phyloP scores from a whole-genome alignment of 495 filamentous ascomycete genomes.

The Choiromyces venosus region DNA sequence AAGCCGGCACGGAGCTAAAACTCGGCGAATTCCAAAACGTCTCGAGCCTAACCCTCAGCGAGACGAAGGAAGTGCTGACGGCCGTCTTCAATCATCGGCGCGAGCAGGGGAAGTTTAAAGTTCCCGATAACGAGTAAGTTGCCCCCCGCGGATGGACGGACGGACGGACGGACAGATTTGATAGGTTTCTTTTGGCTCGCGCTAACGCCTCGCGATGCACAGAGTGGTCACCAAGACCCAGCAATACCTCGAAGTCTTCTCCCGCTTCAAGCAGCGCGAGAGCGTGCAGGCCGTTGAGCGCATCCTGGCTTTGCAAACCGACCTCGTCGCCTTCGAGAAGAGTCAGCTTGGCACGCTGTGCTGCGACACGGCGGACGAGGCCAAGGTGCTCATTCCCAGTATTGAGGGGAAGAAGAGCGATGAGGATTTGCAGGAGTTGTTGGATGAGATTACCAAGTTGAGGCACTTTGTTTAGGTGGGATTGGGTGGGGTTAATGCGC shows the following conservation, averaged over 20 bases:
- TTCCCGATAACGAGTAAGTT: constrained; percentile 61
- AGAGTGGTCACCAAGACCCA: constrained; percentile 72
- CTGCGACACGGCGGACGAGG: constrained; percentile 87
- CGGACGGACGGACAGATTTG: no score
- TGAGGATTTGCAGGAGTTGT: constrained; percentile 73
- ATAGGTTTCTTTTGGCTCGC: no score
- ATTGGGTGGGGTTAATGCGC: neutral
- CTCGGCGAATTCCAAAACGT: constrained; percentile 90
- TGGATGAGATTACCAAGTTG: constrained; percentile 60
- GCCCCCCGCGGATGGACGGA: neutral
- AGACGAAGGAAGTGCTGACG: constrained; percentile 85
- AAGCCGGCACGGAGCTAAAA: constrained; percentile 70
- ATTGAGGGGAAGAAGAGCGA: constrained; percentile 81
- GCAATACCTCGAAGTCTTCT: constrained; percentile 87
- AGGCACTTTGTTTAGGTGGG: constrained; percentile 38
- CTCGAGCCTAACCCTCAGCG: constrained; percentile 78
- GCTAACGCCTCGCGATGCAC: constrained; percentile 34
- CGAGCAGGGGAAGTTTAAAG: constrained; percentile 55
- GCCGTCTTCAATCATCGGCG: constrained; percentile 72
- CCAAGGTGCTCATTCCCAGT: constrained; percentile 91
- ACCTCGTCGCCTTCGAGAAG: constrained; percentile 84
- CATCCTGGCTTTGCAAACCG: constrained; percentile 65
- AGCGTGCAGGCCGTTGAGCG: constrained; percentile 88
- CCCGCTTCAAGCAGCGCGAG: constrained; percentile 89
- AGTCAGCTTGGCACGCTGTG: constrained; percentile 85